Conservation (phyloP, 228 moss, liverwort and hornwort genomes). For the Sphagnum fallax region DNA sequence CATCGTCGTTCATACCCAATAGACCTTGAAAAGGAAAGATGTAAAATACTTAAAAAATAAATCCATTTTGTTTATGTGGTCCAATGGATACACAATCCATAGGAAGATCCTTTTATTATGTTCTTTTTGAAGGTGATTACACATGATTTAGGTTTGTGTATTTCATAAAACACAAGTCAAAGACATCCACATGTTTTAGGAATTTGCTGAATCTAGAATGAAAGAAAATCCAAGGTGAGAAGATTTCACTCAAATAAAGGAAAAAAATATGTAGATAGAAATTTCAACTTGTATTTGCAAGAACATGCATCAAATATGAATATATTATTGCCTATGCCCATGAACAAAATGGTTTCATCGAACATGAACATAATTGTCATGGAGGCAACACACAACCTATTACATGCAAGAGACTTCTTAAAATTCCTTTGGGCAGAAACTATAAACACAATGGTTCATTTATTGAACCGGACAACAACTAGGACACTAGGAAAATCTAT, state of each 20-base stretch:
- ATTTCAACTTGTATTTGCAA: neutral
- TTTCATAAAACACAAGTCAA: neutral
- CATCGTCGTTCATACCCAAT: neutral
- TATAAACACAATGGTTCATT: neutral
- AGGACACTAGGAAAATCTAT: accelerated
- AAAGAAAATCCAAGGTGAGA: neutral
- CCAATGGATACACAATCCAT: neutral
- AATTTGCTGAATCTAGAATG: neutral
- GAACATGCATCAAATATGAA: neutral
- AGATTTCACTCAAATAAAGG: neutral
- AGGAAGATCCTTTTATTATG: neutral
- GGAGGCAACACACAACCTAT: neutral
- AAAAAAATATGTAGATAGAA: neutral
- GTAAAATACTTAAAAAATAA: neutral
- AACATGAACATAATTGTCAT: neutral
- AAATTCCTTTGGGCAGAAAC: neutral
- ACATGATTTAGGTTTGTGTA: neutral
- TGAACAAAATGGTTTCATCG: slow-evolving; percentile 1
- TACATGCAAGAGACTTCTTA: neutral
- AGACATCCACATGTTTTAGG: neutral
- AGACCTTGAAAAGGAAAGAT: neutral
- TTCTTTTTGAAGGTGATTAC: slow-evolving; percentile 1
- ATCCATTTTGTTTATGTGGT: neutral
- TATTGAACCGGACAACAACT: neutral
- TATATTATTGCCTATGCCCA: neutral